These are phyloP conservation scores for Amanita molliuscula DNA, from an alignment of 768 basidiomycete genomes.

Conservation along the genomic window DNA sequence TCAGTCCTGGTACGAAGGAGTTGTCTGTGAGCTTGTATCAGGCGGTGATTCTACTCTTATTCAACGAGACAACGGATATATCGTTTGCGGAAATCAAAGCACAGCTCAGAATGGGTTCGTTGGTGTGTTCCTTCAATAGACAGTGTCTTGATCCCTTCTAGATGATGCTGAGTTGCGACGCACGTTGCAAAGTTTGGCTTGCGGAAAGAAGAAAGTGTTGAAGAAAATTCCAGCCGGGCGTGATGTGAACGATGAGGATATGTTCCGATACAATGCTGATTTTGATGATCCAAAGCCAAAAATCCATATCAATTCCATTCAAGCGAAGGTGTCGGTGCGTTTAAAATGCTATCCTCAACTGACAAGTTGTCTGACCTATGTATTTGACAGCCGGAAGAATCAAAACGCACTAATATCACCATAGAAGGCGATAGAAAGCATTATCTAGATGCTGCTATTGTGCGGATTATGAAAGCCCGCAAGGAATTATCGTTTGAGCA, in stretches of 20 bases:
- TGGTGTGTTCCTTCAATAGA: not conserved
- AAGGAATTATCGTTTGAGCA: conserved; percentile 77
- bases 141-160: conserved; percentile 16
- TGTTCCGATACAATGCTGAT: conserved; percentile 72
- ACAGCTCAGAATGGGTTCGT: conserved; percentile 64
- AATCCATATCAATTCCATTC: conserved; percentile 93
- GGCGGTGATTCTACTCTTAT: conserved; percentile 74
- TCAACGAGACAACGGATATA: conserved; percentile 60
- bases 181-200: conserved; percentile 87
- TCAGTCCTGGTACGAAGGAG: conserved; percentile 67
- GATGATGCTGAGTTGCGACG: conserved; percentile 67
- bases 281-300: conserved; percentile 73
- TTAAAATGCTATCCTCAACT: not conserved
- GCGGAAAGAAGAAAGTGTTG: conserved; percentile 83
- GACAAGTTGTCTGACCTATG: not conserved
- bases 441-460: conserved; percentile 89
- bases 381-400: conserved; percentile 65
- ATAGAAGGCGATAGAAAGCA: conserved; percentile 84
- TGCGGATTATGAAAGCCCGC: conserved; percentile 90
- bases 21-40: conserved; percentile 88
- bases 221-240: conserved; percentile 68
- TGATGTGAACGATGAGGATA: conserved; percentile 68
- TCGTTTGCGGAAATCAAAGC: conserved; percentile 58
- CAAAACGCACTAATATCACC: conserved; percentile 65
- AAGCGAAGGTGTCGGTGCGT: conserved; percentile 78